These are phyloP conservation scores for Aleurites moluccanus DNA, from an alignment of 441 rosid species.

Conservation along the genomic window DNA sequence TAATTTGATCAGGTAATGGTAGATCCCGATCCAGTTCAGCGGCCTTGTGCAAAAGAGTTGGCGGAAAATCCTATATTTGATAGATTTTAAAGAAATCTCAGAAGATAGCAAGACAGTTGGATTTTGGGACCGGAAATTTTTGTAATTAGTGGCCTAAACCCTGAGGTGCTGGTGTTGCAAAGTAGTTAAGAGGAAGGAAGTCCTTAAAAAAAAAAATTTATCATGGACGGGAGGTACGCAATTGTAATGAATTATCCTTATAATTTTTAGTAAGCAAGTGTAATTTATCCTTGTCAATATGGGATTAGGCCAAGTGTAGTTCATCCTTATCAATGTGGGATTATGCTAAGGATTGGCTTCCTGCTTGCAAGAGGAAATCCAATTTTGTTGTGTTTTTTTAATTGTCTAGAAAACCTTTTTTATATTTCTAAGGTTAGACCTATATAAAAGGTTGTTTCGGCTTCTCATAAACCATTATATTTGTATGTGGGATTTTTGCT, in stretches of 20 bases:
- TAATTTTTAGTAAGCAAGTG: too few relatives aligned
- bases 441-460: too few relatives aligned
- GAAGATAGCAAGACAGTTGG: slow-evolving; percentile 11
- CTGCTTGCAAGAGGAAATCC: too few relatives aligned
- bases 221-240: neutral
- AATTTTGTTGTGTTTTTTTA: too few relatives aligned
- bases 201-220: neutral
- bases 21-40: slow-evolving; percentile 66
- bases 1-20: slow-evolving; percentile 60
- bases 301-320: too few relatives aligned
- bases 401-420: too few relatives aligned
- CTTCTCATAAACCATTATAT: too few relatives aligned
- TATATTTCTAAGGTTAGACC: too few relatives aligned
- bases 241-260: neutral
- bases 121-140: slow-evolving; percentile 9
- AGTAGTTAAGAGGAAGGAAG: neutral
- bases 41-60: slow-evolving; percentile 72
- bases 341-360: too few relatives aligned
- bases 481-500: too few relatives aligned
- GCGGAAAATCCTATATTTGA: slow-evolving; percentile 63
- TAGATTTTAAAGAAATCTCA: slow-evolving; percentile 34
- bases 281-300: too few relatives aligned
- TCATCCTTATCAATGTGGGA: too few relatives aligned
- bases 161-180: slow-evolving; percentile 19
- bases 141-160: slow-evolving; percentile 22